These are phyloP conservation scores for Tephrocybe sp. DNA, from an alignment of 768 basidiomycete species.

Conservation along the genomic window DNA sequence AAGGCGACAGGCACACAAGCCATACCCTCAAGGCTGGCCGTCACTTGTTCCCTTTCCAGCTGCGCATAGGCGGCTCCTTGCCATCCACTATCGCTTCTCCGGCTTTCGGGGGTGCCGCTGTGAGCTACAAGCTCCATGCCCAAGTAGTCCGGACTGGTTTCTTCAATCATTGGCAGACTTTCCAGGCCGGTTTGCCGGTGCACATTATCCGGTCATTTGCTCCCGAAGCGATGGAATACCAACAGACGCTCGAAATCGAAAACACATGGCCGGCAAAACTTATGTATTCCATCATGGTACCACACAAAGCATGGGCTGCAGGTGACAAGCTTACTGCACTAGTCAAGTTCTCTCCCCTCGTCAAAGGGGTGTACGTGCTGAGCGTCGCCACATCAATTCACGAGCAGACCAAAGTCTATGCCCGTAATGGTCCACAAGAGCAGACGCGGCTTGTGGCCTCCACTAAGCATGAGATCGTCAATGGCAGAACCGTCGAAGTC, in stretches of 20 bases:
- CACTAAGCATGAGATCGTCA: slow-evolving; percentile 65
- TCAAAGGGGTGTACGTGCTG: slow-evolving; percentile 79
- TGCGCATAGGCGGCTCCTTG: slow-evolving; percentile 81
- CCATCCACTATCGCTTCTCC: slow-evolving; percentile 73
- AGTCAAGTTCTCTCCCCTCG: slow-evolving; percentile 84
- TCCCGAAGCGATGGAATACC: slow-evolving; percentile 88
- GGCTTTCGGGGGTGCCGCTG: slow-evolving; percentile 56
- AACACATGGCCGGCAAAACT: slow-evolving; percentile 98
- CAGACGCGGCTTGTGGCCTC: slow-evolving; percentile 60
- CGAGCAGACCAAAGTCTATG: slow-evolving; percentile 68
- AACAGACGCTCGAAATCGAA: slow-evolving; percentile 92
- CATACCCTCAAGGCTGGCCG: slow-evolving; percentile 96
- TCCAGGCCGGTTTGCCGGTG: slow-evolving; percentile 62
- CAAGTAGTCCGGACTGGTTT: slow-evolving; percentile 78
- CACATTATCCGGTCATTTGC: slow-evolving; percentile 72
- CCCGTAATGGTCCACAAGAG: slow-evolving; percentile 56
- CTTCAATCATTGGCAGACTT: slow-evolving; percentile 58
- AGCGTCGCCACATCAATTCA: slow-evolving; percentile 67
- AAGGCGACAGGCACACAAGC: slow-evolving; percentile 72
- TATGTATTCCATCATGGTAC: slow-evolving; percentile 93
- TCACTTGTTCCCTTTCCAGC: slow-evolving; percentile 90
- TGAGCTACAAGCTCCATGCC: slow-evolving; percentile 90
- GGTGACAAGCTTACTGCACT: slow-evolving; percentile 82
- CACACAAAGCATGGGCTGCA: slow-evolving; percentile 94
- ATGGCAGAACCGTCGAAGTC: slow-evolving; percentile 52